Evolutionary conservation across 1,139 yeast genomes (phyloP).

Genomic region (Yamadazyma sp.): DNA sequence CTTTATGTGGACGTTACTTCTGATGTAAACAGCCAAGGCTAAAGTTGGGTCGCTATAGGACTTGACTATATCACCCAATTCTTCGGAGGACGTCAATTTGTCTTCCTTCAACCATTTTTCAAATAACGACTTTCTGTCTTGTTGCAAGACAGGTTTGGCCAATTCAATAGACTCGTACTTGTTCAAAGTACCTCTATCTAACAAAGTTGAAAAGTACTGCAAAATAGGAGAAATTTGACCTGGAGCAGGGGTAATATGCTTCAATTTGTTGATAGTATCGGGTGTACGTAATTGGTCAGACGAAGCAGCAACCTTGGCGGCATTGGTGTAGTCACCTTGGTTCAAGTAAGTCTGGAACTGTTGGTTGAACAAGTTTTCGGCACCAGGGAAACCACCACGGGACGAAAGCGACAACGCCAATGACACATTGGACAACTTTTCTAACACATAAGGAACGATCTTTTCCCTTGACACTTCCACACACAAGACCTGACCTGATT

Average conservation of each 20-base stretch:
- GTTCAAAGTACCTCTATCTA: slow-evolving; percentile 92
- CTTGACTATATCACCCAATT: slow-evolving; percentile 93
- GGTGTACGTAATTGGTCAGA: slow-evolving; percentile 93
- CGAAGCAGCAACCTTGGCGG: slow-evolving; percentile 97
- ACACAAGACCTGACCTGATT: slow-evolving; percentile 91
- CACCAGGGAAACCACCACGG: slow-evolving; percentile 97
- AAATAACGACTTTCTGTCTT: slow-evolving; percentile 88
- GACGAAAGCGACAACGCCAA: slow-evolving; percentile 88
- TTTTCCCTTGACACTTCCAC: slow-evolving; percentile 86
- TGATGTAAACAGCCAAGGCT: slow-evolving; percentile 88
- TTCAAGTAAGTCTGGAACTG: slow-evolving; percentile 85
- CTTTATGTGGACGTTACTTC: slow-evolving; percentile 82
- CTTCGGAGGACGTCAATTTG: slow-evolving; percentile 91
- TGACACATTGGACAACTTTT: slow-evolving; percentile 80
- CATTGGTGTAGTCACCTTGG: slow-evolving; percentile 85
- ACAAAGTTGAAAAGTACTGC: slow-evolving; percentile 86
- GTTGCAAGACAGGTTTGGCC: slow-evolving; percentile 94
- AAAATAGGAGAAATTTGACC: slow-evolving; percentile 94
- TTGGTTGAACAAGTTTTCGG: slow-evolving; percentile 86
- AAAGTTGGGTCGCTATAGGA: slow-evolving; percentile 75
- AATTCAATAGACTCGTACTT: slow-evolving; percentile 92
- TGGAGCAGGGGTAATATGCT: slow-evolving; percentile 89
- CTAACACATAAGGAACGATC: slow-evolving; percentile 86
- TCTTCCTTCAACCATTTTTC: slow-evolving; percentile 97
- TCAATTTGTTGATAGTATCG: slow-evolving; percentile 90